These are phyloP conservation scores for Phytophthora chlamydospora DNA, from an alignment of 352 stramenopile genomes.

Conservation along the genomic window DNA sequence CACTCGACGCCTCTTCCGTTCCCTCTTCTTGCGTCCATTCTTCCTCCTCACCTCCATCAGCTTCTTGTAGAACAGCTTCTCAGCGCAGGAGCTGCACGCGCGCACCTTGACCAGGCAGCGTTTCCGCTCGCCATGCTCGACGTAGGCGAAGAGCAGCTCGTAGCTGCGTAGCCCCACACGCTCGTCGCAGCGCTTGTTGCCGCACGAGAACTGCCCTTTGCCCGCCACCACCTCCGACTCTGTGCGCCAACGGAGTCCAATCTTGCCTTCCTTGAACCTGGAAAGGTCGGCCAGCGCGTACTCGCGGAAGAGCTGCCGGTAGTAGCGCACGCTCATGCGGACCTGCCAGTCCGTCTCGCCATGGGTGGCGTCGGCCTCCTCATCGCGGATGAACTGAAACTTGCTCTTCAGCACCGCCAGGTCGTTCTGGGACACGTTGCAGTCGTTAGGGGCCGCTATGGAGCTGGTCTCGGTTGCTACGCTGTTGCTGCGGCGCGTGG, in stretches of 20 bases:
- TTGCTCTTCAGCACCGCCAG: conserved; percentile 51
- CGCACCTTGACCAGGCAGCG: conserved; percentile 81
- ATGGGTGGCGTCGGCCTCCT: conserved; percentile 57
- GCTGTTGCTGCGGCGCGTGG: conserved; percentile 19
- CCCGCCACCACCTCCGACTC: conserved; percentile 73
- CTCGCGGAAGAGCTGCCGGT: conserved; percentile 82
- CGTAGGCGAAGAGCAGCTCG: conserved; percentile 83
- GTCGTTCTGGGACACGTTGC: conserved; percentile 33
- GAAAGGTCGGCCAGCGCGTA: conserved; percentile 82
- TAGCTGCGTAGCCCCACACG: conserved; percentile 60
- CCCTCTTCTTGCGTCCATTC: conserved; percentile 6
- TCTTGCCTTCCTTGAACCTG: conserved; percentile 61
- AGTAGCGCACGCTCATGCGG: conserved; percentile 87
- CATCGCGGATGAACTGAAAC: conserved; percentile 84
- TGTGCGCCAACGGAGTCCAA: conserved; percentile 83
- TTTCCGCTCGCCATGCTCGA: conserved; percentile 68
- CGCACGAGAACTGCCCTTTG: conserved; percentile 85
- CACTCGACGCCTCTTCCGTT: conserved; percentile 18
- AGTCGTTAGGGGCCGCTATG: not conserved
- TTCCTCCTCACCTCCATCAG: conserved; percentile 38
- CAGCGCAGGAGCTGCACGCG: conserved; percentile 63
- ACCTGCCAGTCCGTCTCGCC: conserved; percentile 70
- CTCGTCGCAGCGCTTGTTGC: conserved; percentile 74
- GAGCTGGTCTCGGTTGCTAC: conserved; percentile 22
- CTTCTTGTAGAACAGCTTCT: conserved; percentile 79